Percentiles rank a stretch among this genome's conserved stretches.
Conservation (phyloP, 805 yeast genomes). For the Saccharomycopsis oosterbeekiorum region DNA sequence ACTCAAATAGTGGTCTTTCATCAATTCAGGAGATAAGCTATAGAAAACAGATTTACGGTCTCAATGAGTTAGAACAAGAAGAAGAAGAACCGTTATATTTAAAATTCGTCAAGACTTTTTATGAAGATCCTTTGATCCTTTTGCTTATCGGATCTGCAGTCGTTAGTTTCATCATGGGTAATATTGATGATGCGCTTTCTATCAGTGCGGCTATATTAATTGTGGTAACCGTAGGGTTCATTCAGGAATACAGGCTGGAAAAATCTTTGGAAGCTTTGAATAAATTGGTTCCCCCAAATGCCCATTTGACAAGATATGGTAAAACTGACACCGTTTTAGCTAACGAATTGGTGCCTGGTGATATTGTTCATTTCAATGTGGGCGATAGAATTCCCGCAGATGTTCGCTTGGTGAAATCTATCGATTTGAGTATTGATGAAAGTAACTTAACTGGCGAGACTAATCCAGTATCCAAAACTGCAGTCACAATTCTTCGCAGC, state of each 20-base stretch:
- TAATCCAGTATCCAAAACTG: slow-evolving; percentile 65
- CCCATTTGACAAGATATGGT: slow-evolving; percentile 80
- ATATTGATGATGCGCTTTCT: slow-evolving; percentile 89
- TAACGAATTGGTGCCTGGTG: slow-evolving; percentile 88
- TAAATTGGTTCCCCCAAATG: slow-evolving; percentile 92
- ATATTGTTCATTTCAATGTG: slow-evolving; percentile 74
- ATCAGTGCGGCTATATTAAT: slow-evolving; percentile 86
- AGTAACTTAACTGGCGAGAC: slow-evolving; percentile 94
- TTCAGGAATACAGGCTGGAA: slow-evolving; percentile 94
- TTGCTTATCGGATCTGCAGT: slow-evolving; percentile 84
- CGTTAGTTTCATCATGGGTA: slow-evolving; percentile 87
- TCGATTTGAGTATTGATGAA: slow-evolving; percentile 81
- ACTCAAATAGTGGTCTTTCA: slow-evolving; percentile 48
- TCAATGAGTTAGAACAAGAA: slow-evolving; percentile 66
- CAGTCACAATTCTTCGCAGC: slow-evolving; percentile 22
- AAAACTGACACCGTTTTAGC: slow-evolving; percentile 77
- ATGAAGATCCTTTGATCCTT: slow-evolving; percentile 85
- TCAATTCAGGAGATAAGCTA: slow-evolving; percentile 60
- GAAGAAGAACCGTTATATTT: slow-evolving; percentile 64
- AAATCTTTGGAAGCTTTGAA: slow-evolving; percentile 88
- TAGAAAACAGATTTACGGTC: slow-evolving; percentile 68
- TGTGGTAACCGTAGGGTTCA: slow-evolving; percentile 94
- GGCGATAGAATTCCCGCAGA: slow-evolving; percentile 99
- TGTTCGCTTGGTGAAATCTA: slow-evolving; percentile 67
- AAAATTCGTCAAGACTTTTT: slow-evolving; percentile 71